Evolutionary conservation across 2,329 filamentous ascomycete species (phyloP).

Genomic region (Boeremia exigua): DNA sequence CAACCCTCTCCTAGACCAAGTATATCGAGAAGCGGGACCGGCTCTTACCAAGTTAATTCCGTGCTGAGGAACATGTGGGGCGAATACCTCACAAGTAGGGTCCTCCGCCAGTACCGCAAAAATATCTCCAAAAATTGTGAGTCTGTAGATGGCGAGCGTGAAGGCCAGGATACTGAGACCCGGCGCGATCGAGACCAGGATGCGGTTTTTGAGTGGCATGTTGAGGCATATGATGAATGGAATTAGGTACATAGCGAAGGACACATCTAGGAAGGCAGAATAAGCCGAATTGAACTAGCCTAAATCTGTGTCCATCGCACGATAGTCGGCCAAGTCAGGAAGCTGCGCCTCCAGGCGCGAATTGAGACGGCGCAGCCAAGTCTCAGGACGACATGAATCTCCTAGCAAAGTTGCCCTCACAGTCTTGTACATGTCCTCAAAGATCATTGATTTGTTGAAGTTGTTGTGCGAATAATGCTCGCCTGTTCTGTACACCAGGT

Average conservation of each 20-base stretch:
- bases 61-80: conserved; percentile 4
- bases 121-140: conserved; percentile 9
- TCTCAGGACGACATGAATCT: too few species aligned
- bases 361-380: too few species aligned
- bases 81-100: conserved; percentile 3
- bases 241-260: conserved; percentile 6
- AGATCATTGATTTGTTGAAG: too few species aligned
- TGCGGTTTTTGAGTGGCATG: conserved; percentile 10
- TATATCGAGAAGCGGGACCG: conserved; percentile 9
- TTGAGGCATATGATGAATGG: conserved; percentile 7
- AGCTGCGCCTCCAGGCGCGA: too few species aligned
- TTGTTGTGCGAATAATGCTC: too few species aligned
- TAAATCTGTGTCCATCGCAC: too few species aligned
- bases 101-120: conserved; percentile 7
- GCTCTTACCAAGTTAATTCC: conserved; percentile 6
- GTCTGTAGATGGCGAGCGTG: conserved; percentile 8
- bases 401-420: too few species aligned
- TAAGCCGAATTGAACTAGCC: conserved; percentile 9
- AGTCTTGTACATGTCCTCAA: too few species aligned
- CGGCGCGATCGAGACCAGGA: conserved; percentile 9
- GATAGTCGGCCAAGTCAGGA: too few species aligned
- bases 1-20: conserved; percentile 10
- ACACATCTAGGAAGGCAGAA: conserved; percentile 12
- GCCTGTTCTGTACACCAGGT: too few species aligned
- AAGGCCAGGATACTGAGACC: conserved; percentile 10